Conservation (phyloP, 495 filamentous ascomycete genomes). For the Penicillium ochrochloron region DNA sequence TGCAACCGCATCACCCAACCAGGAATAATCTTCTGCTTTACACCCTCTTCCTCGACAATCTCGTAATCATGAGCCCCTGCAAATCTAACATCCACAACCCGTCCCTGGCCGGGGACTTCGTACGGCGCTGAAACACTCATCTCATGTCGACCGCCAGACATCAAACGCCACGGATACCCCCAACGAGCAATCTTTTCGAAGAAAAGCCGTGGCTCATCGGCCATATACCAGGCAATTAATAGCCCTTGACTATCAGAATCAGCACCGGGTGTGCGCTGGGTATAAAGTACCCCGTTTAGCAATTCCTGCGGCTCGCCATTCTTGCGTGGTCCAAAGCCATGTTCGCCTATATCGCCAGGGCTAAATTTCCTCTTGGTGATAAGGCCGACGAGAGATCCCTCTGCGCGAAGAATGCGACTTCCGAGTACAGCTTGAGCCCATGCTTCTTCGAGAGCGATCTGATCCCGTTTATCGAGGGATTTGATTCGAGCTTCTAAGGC, state of each 20-base stretch:
- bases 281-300: constrained; percentile 28
- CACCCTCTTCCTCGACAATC: constrained; percentile 29
- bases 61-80: constrained; percentile 41
- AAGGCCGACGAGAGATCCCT: constrained; percentile 32
- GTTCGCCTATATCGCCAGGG: constrained; percentile 29
- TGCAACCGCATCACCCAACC: constrained; percentile 34
- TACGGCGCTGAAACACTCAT: constrained; percentile 40
- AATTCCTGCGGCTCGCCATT: constrained; percentile 20
- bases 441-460: constrained; percentile 26
- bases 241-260: constrained; percentile 27
- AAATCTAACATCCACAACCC: constrained; percentile 39
- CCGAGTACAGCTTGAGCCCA: constrained; percentile 37
- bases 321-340: constrained; percentile 12
- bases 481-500: constrained; percentile 17
- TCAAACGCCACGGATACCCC: constrained; percentile 44
- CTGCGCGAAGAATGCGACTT: constrained; percentile 24
- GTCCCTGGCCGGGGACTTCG: constrained; percentile 11
- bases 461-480: background rate
- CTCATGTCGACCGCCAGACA: constrained; percentile 42
- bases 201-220: constrained; percentile 29
- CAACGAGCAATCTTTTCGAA: constrained; percentile 38
- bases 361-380: constrained; percentile 13
- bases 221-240: constrained; percentile 31
- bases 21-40: constrained; percentile 37
- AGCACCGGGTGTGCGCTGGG: constrained; percentile 22